Base-by-base conservation (phyloP, 805 yeast genomes). In the Candida saitoana region DNA sequence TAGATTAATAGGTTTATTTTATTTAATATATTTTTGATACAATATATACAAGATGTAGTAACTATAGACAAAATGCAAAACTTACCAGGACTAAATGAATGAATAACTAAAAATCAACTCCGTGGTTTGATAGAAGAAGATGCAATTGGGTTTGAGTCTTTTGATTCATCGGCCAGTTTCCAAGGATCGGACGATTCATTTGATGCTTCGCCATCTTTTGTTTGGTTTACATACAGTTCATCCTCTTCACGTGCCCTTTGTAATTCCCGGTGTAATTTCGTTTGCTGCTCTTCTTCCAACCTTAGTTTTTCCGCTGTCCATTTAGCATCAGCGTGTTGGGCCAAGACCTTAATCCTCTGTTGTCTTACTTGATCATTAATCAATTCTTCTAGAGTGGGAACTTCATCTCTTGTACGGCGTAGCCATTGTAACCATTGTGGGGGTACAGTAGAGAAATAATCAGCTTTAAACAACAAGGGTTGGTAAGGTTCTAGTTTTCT, bases 351-450 rank as follows among this genome's bases (percentile, higher is more conserved):
- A 48, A 86, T 67, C 12, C 65, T 66, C 32, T 67, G 67, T 38
- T 79, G 77, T 29, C 96, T 68, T 22, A 65, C 52, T 50, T 77
- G 69, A 50, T 87, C 95, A 2, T 62, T 64, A 1, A 73, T 49
- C 31, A 87, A 70, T 46, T 87, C 95, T 30, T 72, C 66, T 16
- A 87, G 51, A 0, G 80, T 68, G 0, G 96, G 96, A 5, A 81
- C 71, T 2, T 61, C 55, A 1, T 67, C 60, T 38, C 93, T 69
- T 2, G 86, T 79, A 50, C 77, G 68, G 40, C 91, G 62, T 16
- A 87, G 70, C 95, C 96, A 87, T 56, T 83, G 90, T 30, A 76
- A 67, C 95, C 96, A 87, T 52, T 80, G 87, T 12, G 88, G 77
- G 14, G 80, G 80, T 2, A 73, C 77, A 14, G 79, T 76, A 5